Base-by-base conservation (phyloP, 371 early-diverging fungal genomes). In the Syncephalastrum sp. region DNA sequence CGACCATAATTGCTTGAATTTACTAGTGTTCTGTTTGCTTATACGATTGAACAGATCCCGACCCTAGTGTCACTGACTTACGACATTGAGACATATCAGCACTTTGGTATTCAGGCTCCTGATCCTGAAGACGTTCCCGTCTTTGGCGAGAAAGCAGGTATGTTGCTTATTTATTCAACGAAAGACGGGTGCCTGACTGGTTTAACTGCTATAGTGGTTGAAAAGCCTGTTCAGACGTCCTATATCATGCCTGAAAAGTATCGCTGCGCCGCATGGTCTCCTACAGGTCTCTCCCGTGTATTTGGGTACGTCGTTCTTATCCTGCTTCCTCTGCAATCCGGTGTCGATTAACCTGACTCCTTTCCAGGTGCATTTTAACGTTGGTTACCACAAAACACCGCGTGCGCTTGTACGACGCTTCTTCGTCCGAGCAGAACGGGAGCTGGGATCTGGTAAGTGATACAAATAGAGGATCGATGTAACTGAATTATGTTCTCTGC, bases 321-420 rank as follows among this genome's bases (percentile, higher is more conserved):
- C 5, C 21, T 27, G 21, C 21, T 44, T 7, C 4, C 29, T 48
- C 16, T 53, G 38, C 7, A 25, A 5, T 46, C 3, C 3, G 42
- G 42, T 16, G 15, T 24, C 42, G 23, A 50, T 19, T 27, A 57
- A 12, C 4, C 2, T 50, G 14, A 17, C 14, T 8, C 53, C 15
- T 27, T 43, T 48, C 5, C 56, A 70, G 72, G 19, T 69, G 67
- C 14, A 38, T 66, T 53, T 57, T 72, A 42, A 52, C 61, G 5
- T 69, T 66, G 6, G 53, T 72, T 1, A 72, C 72, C 1, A 68
- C 72, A 6, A 72, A 69, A 33, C 69, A 72, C 42, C 43, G 72
- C 42, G 62, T 69, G 3, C n/a, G 61, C 15, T 38, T 63, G 3
- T 72, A 66, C 52, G 42, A 29, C 12, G 16, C 33, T 42, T 38